These are phyloP conservation scores for Leptographium radiaticola DNA, from an alignment of 2,329 filamentous ascomycete species.

Conservation along the genomic window DNA sequence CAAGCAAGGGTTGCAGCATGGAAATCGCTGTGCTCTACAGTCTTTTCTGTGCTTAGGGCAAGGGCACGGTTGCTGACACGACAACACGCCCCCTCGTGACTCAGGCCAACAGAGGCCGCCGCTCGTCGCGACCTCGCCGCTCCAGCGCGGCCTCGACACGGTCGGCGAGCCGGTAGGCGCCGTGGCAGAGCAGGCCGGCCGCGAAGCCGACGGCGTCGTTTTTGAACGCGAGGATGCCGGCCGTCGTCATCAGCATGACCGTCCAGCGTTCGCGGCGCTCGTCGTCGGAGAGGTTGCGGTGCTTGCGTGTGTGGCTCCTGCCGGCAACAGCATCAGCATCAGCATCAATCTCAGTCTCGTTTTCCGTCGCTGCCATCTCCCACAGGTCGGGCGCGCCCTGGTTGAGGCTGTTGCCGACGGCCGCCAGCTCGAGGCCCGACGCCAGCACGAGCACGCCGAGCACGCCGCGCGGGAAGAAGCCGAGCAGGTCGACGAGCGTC, in stretches of 20 bases:
- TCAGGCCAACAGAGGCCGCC: slow-evolving; percentile 15
- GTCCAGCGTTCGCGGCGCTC: slow-evolving; percentile 69
- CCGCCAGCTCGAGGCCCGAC: slow-evolving; percentile 75
- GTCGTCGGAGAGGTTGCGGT: slow-evolving; percentile 45
- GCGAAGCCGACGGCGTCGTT: slow-evolving; percentile 84
- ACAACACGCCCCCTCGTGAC: too few relatives aligned
- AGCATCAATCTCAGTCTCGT: slow-evolving; percentile 7
- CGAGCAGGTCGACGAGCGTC: slow-evolving; percentile 57
- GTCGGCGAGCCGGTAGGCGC: slow-evolving; percentile 41
- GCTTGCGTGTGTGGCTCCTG: slow-evolving; percentile 25
- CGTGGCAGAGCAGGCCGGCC: slow-evolving; percentile 69
- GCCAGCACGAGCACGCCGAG: slow-evolving; percentile 84
- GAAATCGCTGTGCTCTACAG: too few relatives aligned
- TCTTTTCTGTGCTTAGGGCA: too few relatives aligned
- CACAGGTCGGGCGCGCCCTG: slow-evolving; percentile 50
- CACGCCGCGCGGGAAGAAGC: slow-evolving; percentile 60
- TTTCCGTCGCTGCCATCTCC: slow-evolving; percentile 17
- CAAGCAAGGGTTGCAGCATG: too few relatives aligned
- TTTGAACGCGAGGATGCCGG: slow-evolving; percentile 68
- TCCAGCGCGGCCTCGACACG: slow-evolving; percentile 14
- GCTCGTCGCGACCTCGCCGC: slow-evolving; percentile 14
- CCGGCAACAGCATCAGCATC: slow-evolving; percentile 4
- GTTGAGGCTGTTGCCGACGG: slow-evolving; percentile 74
- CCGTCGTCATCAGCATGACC: slow-evolving; percentile 81
- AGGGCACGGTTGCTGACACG: too few relatives aligned